Conservation (phyloP, 2,329 filamentous ascomycete genomes). For the Colletotrichum sp. region DNA sequence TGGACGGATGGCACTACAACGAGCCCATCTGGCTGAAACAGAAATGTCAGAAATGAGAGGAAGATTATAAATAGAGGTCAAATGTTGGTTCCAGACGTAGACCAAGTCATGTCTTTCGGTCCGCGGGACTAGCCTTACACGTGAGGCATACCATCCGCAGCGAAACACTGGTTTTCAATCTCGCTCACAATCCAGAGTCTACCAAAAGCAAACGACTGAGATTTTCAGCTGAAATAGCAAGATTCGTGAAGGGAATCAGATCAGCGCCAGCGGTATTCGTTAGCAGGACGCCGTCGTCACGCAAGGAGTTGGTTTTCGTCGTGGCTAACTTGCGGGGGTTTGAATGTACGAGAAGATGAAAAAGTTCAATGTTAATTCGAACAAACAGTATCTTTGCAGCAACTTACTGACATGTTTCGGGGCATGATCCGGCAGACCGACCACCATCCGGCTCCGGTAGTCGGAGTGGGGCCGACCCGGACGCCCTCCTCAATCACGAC, state of each 20-base stretch:
- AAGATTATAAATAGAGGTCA: neutral
- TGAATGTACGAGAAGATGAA: accelerated
- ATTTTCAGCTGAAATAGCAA: accelerated
- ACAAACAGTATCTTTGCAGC: accelerated
- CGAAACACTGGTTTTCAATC: neutral
- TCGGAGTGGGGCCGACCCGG: too few species aligned
- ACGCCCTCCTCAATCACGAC: too few species aligned
- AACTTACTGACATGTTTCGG: too few species aligned
- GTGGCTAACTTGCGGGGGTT: accelerated
- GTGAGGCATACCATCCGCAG: accelerated
- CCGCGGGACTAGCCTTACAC: accelerated
- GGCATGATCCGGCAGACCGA: too few species aligned
- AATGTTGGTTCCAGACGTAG: neutral
- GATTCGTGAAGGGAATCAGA: too few species aligned
- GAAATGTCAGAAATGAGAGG: neutral
- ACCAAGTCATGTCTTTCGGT: neutral
- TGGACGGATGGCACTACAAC: neutral
- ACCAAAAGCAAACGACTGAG: accelerated
- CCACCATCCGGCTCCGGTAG: too few species aligned
- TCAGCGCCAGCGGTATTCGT: accelerated
- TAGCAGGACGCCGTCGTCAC: neutral
- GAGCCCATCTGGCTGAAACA: too few species aligned
- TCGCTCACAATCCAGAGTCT: accelerated
- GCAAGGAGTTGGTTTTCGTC: neutral
- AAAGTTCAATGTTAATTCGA: accelerated